Evolutionary conservation across 2,329 filamentous ascomycete species (phyloP).

Genomic region (Aspergillus chevalieri): DNA sequence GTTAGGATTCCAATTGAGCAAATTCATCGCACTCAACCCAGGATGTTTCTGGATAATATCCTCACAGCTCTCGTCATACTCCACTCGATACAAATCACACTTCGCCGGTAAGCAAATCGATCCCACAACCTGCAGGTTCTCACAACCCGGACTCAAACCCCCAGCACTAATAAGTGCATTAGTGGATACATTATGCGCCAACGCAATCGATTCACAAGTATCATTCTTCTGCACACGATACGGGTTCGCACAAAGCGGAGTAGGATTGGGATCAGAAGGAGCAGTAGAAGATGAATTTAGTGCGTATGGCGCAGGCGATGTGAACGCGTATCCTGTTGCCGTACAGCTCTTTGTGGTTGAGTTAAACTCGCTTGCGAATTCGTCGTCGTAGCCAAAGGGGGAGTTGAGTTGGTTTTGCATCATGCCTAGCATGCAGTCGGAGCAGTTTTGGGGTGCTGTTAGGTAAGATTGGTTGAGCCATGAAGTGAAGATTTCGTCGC

Average conservation of each 20-base stretch:
- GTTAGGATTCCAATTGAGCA: conserved; percentile 11
- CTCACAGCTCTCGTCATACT: not conserved
- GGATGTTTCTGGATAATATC: not conserved
- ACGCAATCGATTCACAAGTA: conserved; percentile 7
- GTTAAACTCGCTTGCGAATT: not conserved
- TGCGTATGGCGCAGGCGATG: conserved; percentile 6
- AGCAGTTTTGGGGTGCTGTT: conserved; percentile 7
- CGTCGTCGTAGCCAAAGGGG: conserved; percentile 9
- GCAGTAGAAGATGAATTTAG: conserved; percentile 2
- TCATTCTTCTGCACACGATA: conserved; percentile 5
- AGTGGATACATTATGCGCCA: not conserved
- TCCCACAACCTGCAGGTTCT: not conserved
- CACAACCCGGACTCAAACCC: not conserved
- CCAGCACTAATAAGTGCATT: not conserved
- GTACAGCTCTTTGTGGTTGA: conserved; percentile 4
- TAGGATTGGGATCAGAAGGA: conserved; percentile 2
- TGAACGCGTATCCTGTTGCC: conserved; percentile 5
- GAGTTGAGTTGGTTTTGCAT: conserved; percentile 10
- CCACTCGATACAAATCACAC: not conserved
- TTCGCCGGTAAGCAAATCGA: not conserved
- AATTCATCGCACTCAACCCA: conserved; percentile 6
- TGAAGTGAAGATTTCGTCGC: not conserved
- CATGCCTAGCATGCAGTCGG: conserved; percentile 7
- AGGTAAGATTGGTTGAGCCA: not conserved
- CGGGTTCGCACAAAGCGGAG: conserved; percentile 4